A percentile compares a stretch with the other conserved stretches of the same genome.
Evolutionary conservation across 2,329 filamentous ascomycete genomes (phyloP).

Genomic region (Diplodia corticola): DNA sequence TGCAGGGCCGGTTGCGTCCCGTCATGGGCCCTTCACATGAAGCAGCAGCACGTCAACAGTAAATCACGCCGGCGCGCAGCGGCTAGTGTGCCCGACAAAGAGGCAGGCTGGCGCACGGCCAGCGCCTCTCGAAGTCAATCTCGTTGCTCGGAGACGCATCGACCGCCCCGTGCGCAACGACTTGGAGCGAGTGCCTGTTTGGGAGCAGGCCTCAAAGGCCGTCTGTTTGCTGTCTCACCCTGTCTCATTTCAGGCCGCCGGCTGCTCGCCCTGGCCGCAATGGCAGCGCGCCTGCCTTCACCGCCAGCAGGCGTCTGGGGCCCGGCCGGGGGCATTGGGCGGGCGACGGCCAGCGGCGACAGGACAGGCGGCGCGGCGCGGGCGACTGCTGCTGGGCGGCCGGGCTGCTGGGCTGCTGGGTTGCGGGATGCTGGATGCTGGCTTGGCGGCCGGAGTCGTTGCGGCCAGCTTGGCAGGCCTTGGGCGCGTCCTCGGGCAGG

Average conservation of each 20-base stretch:
- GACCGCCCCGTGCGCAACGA: slow-evolving; percentile 12
- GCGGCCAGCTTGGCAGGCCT: slow-evolving; percentile 10
- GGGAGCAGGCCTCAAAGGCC: slow-evolving; percentile 15
- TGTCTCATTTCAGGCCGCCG: slow-evolving; percentile 10
- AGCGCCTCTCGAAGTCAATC: slow-evolving; percentile 14
- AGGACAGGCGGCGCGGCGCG: neutral
- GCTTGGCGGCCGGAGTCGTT: neutral
- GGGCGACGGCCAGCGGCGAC: neutral
- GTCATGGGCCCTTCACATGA: neutral
- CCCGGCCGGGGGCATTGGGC: neutral
- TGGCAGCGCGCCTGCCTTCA: neutral
- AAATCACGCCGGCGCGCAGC: neutral
- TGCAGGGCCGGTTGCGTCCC: slow-evolving; percentile 6
- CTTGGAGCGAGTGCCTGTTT: neutral
- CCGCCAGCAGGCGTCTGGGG: neutral
- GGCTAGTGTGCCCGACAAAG: slow-evolving; percentile 10
- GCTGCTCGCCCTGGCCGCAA: slow-evolving; percentile 1
- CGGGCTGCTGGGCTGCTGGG: no score
- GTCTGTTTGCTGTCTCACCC: slow-evolving; percentile 15
- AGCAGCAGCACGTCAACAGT: slow-evolving; percentile 13
- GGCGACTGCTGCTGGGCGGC: neutral
- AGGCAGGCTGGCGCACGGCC: slow-evolving; percentile 6
- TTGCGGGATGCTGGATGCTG: no score
- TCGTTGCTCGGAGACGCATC: slow-evolving; percentile 12
- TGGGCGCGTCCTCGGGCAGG: slow-evolving; percentile 3